These are phyloP conservation scores for Aquilaria yunnanensis DNA, from an alignment of 345 rosid genomes.

Conservation along the genomic window DNA sequence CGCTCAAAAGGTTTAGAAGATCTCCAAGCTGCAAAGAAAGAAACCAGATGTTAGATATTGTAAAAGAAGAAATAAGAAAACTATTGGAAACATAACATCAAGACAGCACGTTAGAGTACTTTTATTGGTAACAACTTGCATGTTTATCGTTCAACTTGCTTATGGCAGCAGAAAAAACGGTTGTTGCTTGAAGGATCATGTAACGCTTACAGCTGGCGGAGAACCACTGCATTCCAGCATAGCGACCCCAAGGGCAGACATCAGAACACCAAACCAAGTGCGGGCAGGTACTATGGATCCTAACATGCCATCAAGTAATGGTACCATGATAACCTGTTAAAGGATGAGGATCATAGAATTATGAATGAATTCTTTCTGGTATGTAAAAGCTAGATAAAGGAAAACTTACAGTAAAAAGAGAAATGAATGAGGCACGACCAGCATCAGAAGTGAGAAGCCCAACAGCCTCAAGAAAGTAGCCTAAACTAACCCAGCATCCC, in stretches of 20 bases:
- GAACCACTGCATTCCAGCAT: constrained; percentile 66
- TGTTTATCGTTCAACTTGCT: too few relatives aligned
- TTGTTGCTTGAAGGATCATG: not conserved
- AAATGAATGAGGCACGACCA: constrained; percentile 55
- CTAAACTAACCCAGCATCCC: constrained; percentile 59
- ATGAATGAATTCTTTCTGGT: not conserved
- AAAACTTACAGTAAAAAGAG: constrained; percentile 43
- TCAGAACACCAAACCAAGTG: constrained; percentile 59
- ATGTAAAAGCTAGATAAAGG: not conserved
- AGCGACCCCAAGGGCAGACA: constrained; percentile 51
- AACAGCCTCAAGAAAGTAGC: constrained; percentile 55
- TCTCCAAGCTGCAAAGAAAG: constrained; percentile 44
- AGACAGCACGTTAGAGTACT: too few relatives aligned
- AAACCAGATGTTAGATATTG: not conserved
- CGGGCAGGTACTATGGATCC: constrained; percentile 53
- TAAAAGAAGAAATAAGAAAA: too few relatives aligned
- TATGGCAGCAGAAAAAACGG: not conserved
- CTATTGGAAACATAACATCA: too few relatives aligned
- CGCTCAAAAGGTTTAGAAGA: constrained; percentile 54
- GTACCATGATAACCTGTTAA: constrained; percentile 59
- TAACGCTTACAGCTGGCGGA: constrained; percentile 39
- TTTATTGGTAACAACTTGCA: too few relatives aligned
- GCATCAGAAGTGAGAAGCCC: constrained; percentile 54
- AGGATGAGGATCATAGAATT: not conserved
- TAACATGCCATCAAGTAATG: constrained; percentile 62